phyloP scores from a whole-genome alignment of 345 rosid species.

The Alliaria petiolata region DNA sequence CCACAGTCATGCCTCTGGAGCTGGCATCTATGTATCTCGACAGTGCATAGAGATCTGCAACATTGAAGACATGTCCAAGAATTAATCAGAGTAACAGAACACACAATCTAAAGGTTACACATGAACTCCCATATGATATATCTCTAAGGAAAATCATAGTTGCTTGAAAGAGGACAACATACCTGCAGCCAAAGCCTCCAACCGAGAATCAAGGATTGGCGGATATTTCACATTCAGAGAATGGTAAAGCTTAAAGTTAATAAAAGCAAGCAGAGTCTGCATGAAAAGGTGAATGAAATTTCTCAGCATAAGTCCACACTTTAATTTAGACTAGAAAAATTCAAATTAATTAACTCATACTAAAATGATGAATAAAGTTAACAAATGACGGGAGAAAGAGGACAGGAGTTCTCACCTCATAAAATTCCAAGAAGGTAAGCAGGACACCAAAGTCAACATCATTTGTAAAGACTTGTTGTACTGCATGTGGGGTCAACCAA shows the following conservation, averaged over 20 bases:
- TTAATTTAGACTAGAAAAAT: not conserved
- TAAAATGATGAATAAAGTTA: not conserved
- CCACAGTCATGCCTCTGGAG: conserved; percentile 37
- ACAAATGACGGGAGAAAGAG: no score
- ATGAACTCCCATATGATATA: not conserved
- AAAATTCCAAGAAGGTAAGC: conserved; percentile 83
- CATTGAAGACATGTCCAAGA: not conserved
- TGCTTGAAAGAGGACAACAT: conserved; percentile 13
- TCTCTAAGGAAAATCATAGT: not conserved
- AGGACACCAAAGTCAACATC: conserved; percentile 80
- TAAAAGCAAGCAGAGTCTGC: conserved; percentile 71
- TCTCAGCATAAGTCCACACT: not conserved
- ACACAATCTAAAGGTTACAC: not conserved
- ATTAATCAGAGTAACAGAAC: not conserved
- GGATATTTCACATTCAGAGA: conserved; percentile 76
- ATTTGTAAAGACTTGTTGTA: conserved; percentile 89
- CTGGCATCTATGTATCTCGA: conserved; percentile 67
- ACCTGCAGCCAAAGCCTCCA: conserved; percentile 94
- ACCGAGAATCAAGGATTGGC: conserved; percentile 73
- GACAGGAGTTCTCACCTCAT: conserved; percentile 49
- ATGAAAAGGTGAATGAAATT: conserved; percentile 20
- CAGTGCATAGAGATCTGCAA: conserved; percentile 84
- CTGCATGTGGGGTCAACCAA: conserved; percentile 85
- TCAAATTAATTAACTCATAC: not conserved
- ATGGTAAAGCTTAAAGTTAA: conserved; percentile 71